phyloP scores from a whole-genome alignment of 345 rosid species.

The Punica granatum region DNA sequence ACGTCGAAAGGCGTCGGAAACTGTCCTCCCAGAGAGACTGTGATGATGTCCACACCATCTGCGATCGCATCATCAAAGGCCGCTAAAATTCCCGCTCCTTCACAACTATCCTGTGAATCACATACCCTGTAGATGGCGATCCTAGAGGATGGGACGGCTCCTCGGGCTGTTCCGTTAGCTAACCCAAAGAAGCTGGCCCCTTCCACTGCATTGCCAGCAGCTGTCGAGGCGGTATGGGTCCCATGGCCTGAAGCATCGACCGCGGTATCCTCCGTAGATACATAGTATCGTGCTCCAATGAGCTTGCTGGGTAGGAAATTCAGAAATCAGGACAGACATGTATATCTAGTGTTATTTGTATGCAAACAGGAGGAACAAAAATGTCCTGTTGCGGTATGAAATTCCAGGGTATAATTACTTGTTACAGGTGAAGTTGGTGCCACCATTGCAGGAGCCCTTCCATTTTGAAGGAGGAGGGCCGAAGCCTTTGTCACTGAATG shows the following conservation, averaged over 20 bases:
- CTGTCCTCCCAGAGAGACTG: conserved; percentile 11
- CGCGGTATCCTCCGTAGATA: not conserved
- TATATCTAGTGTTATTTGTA: too few species aligned
- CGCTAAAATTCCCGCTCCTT: conserved; percentile 9
- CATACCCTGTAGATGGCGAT: conserved; percentile 47
- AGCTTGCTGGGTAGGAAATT: too few species aligned
- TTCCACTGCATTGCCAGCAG: conserved; percentile 43
- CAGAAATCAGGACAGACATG: conserved; percentile 8
- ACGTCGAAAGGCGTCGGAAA: rapidly evolving
- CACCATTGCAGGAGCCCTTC: conserved; percentile 15
- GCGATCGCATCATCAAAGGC: conserved; percentile 65
- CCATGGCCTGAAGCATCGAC: conserved; percentile 37
- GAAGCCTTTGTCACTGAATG: conserved; percentile 10
- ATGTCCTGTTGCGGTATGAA: not conserved
- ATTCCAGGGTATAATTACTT: conserved; percentile 9
- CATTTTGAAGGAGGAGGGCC: conserved; percentile 12
- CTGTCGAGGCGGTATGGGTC: conserved; percentile 62
- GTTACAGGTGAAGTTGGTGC: conserved; percentile 21
- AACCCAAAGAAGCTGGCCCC: conserved; percentile 18
- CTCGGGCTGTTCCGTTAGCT: conserved; percentile 50
- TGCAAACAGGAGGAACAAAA: not conserved
- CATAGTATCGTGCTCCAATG: conserved; percentile 8
- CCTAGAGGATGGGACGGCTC: conserved; percentile 53
- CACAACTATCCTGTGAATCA: rapidly evolving
- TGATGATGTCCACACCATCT: conserved; percentile 46